A percentile compares a stretch with the other conserved stretches of the same genome.
These are phyloP conservation scores for Tolypocladium album DNA, from an alignment of 2,329 filamentous ascomycete genomes.

Conservation along the genomic window DNA sequence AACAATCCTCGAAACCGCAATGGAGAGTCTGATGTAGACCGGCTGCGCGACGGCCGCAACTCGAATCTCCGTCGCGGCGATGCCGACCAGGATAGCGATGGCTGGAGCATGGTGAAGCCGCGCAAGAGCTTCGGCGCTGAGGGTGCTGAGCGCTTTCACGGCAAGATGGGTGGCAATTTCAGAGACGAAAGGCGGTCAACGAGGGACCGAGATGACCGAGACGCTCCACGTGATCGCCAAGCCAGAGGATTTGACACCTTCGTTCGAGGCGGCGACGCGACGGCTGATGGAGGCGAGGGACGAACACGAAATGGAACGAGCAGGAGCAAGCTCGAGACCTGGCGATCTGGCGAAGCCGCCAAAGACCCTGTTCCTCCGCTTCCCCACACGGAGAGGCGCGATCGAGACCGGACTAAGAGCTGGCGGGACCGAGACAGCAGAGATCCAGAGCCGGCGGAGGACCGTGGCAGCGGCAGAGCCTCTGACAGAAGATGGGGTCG, in stretches of 20 bases:
- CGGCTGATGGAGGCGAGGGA: constrained; percentile 36
- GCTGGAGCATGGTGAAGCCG: constrained; percentile 65
- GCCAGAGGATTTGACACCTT: constrained; percentile 40
- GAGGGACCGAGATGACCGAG: constrained; percentile 47
- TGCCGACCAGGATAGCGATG: constrained; percentile 52
- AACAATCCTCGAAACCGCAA: constrained; percentile 44
- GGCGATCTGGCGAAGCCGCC: constrained; percentile 51
- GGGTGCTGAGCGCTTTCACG: constrained; percentile 60
- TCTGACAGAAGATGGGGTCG: constrained; percentile 44
- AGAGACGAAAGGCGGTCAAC: constrained; percentile 31
- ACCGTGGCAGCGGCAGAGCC: constrained; percentile 43
- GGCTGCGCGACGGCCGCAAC: constrained; percentile 35
- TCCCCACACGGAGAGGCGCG: constrained; percentile 28
- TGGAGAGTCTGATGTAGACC: constrained; percentile 39
- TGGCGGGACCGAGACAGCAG: constrained; percentile 43
- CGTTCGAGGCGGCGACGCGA: constrained; percentile 35
- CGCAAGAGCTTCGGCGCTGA: constrained; percentile 65
- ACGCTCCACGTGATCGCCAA: constrained; percentile 35
- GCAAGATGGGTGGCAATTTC: constrained; percentile 47
- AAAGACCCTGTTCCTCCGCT: constrained; percentile 15
- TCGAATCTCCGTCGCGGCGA: constrained; percentile 41
- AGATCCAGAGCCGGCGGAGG: constrained; percentile 32
- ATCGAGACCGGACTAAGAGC: constrained; percentile 48
- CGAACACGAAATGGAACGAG: constrained; percentile 53
- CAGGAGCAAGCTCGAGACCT: constrained; percentile 61